Conservation (phyloP, 169 alveolate genomes). For the Besnoitia besnoiti region DNA sequence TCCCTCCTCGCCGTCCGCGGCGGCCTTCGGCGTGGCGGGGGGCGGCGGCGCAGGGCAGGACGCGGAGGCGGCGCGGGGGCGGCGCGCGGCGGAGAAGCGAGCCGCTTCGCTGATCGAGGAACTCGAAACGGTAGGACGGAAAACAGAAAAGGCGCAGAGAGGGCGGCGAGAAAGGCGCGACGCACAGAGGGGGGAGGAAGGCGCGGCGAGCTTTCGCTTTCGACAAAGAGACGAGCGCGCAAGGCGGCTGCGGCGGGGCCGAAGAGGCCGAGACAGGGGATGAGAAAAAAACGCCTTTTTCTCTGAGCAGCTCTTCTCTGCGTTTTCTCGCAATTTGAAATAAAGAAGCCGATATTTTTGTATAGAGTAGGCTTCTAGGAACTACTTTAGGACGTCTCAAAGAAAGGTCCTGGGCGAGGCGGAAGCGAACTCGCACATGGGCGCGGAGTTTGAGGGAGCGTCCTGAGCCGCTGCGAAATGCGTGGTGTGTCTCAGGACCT, state of each 20-base stretch:
- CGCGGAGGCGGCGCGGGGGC: not conserved
- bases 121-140: not conserved
- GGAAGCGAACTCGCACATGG: no score
- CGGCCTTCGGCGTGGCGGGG: not conserved
- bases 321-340: no score
- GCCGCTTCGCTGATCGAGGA: not conserved
- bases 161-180: not conserved
- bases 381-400: no score
- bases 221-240: no score
- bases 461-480: no score
- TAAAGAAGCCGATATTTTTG: no score
- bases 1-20: not conserved
- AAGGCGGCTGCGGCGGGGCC: no score
- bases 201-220: no score
- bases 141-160: not conserved
- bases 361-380: no score
- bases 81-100: not conserved
- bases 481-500: constrained; percentile 51
- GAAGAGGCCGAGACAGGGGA: not conserved
- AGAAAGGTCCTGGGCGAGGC: no score
- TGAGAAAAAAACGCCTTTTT: not conserved
- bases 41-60: not conserved
- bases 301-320: not conserved
- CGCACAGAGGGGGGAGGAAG: not conserved
- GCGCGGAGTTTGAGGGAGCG: no score